phyloP scores from a whole-genome alignment of 345 rosid genomes.

The Mercurialis annua region DNA sequence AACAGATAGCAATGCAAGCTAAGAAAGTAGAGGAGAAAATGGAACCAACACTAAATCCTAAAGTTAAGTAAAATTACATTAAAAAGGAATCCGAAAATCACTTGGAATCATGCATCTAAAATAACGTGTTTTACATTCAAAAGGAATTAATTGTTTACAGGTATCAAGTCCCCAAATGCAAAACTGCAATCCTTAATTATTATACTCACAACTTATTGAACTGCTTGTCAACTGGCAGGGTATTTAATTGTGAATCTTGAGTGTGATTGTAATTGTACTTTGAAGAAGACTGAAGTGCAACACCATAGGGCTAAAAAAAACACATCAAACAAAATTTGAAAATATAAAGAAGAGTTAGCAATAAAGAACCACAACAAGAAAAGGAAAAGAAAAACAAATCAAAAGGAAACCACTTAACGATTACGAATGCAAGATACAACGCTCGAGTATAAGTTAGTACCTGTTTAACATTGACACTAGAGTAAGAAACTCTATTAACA shows the following conservation, averaged over 20 bases:
- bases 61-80: background rate
- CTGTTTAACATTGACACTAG: constrained; percentile 36
- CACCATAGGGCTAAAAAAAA: constrained; percentile 51
- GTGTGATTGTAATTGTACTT: constrained; percentile 37
- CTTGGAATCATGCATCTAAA: background rate
- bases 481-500: constrained; percentile 33
- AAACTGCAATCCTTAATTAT: constrained; percentile 4
- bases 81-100: background rate
- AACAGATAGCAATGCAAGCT: background rate
- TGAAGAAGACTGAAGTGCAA: constrained; percentile 52
- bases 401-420: background rate
- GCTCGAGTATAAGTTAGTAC: constrained; percentile 22
- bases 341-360: constrained; percentile 8
- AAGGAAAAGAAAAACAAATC: background rate
- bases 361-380: background rate
- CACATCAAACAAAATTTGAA: constrained; percentile 9
- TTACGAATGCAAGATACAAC: background rate
- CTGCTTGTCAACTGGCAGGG: constrained; percentile 59
- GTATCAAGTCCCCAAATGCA: constrained; percentile 7
- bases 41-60: background rate
- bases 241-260: constrained; percentile 38
- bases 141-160: background rate
- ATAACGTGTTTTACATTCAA: background rate
- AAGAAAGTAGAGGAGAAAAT: background rate
- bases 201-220: constrained; percentile 75